Percentiles rank a stretch among this genome's conserved stretches.
Evolutionary conservation across 208 protist species (phyloP).

Genomic region (Lotmaria passim): DNA sequence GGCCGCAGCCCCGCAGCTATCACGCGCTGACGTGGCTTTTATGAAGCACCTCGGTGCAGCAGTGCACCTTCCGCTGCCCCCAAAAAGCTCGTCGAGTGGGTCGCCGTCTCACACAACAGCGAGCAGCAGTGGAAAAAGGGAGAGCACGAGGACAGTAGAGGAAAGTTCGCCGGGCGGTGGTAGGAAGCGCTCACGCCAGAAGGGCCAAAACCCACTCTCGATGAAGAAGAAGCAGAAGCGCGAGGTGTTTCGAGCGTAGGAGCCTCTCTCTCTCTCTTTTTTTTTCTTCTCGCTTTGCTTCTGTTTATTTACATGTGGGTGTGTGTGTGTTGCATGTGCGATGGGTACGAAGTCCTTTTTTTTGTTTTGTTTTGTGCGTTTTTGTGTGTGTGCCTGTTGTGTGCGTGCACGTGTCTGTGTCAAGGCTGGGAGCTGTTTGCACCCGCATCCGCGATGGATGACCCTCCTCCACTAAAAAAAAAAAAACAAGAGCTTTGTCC

Average conservation of each 20-base stretch:
- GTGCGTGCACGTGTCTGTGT: no score
- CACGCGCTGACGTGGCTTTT: constrained; percentile 60
- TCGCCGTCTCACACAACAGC: neutral
- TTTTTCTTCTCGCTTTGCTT: neutral
- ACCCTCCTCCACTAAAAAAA: no score
- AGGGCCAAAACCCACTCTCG: constrained; percentile 77
- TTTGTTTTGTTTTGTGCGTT: no score
- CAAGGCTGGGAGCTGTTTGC: no score
- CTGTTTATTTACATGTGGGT: no score
- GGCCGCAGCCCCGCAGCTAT: constrained; percentile 36
- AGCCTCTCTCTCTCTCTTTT: neutral
- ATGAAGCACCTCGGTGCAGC: constrained; percentile 48
- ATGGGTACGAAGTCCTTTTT: no score
- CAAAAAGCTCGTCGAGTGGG: neutral
- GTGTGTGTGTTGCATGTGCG: no score
- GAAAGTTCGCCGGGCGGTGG: neutral
- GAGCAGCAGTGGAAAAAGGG: neutral
- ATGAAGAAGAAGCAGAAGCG: constrained; percentile 81
- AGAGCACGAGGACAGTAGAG: neutral
- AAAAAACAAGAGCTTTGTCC: no score
- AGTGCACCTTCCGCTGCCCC: constrained; percentile 16
- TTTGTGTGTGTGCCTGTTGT: no score
- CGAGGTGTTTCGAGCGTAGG: constrained; percentile 63
- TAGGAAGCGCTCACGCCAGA: constrained; percentile 28
- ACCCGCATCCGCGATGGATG: no score